phyloP scores from a whole-genome alignment of 2,329 filamentous ascomycete genomes.

The Zymoseptoria pseudotritici region DNA sequence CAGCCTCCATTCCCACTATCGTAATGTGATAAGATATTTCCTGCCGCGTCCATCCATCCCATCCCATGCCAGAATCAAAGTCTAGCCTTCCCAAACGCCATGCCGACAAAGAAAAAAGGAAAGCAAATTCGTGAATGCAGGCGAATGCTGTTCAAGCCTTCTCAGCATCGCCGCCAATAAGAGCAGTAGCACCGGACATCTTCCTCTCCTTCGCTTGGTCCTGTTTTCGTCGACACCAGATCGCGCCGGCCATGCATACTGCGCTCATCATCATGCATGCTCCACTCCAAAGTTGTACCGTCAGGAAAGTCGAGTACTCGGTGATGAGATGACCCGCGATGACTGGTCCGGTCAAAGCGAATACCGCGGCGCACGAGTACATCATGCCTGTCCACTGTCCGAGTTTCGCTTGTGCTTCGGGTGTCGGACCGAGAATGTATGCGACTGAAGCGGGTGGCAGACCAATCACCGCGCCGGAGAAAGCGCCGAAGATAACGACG shows the following conservation, averaged over 20 bases:
- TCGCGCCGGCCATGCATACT: constrained; percentile 33
- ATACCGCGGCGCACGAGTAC: constrained; percentile 41
- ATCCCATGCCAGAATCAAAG: too few species aligned
- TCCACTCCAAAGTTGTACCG: constrained; percentile 43
- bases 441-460: constrained; percentile 44
- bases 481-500: constrained; percentile 42
- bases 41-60: too few species aligned
- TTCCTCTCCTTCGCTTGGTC: neutral
- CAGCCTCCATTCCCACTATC: too few species aligned
- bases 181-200: neutral
- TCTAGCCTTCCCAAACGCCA: too few species aligned
- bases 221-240: constrained; percentile 8
- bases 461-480: constrained; percentile 44
- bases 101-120: too few species aligned
- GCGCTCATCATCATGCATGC: constrained; percentile 35
- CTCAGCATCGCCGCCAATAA: neutral
- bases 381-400: constrained; percentile 49
- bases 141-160: neutral
- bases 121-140: too few species aligned
- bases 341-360: constrained; percentile 41
- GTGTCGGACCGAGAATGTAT: constrained; percentile 34
- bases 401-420: constrained; percentile 32
- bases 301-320: constrained; percentile 35
- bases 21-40: too few species aligned
- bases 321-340: constrained; percentile 42